Conservation (phyloP, 2,329 filamentous ascomycete species). For the Ilyonectria sp. region DNA sequence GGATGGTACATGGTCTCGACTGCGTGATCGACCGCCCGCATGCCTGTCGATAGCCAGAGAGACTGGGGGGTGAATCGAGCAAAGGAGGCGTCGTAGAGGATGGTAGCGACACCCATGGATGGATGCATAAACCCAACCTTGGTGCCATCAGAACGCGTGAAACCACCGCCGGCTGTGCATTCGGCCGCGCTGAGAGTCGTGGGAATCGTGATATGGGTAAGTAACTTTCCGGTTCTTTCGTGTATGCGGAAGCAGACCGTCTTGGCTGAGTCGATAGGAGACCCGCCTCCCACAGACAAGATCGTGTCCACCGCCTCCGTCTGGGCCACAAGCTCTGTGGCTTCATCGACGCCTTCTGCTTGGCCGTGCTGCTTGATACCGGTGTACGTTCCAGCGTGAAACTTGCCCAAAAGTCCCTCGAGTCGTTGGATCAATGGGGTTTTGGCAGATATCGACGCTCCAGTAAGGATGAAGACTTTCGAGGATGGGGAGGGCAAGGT, state of each 20-base stretch:
- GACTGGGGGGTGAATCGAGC: constrained; percentile 36
- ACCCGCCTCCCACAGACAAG: constrained; percentile 35
- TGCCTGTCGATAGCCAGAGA: constrained; percentile 41
- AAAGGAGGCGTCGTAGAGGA: constrained; percentile 38
- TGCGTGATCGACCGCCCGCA: constrained; percentile 42
- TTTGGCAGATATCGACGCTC: constrained; percentile 29
- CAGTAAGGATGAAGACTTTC: constrained; percentile 39
- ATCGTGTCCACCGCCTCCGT: constrained; percentile 31
- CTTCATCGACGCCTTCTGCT: constrained; percentile 35
- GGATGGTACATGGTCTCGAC: constrained; percentile 44
- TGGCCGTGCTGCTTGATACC: constrained; percentile 38
- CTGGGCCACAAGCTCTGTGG: constrained; percentile 19
- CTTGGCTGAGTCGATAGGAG: constrained; percentile 38
- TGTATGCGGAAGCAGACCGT: constrained; percentile 46
- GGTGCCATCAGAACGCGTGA: constrained; percentile 40
- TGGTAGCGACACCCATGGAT: constrained; percentile 35
- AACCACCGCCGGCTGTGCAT: constrained; percentile 45
- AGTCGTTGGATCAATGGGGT: constrained; percentile 34
- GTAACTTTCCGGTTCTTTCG: constrained; percentile 30
- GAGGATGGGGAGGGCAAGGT: constrained; percentile 32
- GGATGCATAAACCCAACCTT: constrained; percentile 45
- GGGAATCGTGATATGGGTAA: constrained; percentile 36
- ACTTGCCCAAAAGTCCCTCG: constrained; percentile 29
- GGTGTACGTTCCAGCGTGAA: constrained; percentile 31
- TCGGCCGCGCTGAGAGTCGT: constrained; percentile 43